Evolutionary conservation across 495 filamentous ascomycete genomes (phyloP).

Genomic region (Penicillium cataractarum): DNA sequence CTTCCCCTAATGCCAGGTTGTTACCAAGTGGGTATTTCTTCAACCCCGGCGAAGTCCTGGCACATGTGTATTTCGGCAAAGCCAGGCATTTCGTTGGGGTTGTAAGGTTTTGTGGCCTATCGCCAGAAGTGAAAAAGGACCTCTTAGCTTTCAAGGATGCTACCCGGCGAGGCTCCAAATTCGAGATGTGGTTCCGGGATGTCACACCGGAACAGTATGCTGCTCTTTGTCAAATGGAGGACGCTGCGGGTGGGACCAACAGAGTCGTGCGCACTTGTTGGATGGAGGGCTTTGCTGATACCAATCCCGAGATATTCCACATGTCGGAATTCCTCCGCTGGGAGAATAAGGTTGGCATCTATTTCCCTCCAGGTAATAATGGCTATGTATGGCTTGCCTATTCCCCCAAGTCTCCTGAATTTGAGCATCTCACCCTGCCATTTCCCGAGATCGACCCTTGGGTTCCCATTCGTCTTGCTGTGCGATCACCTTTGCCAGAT

Average conservation of each 20-base stretch:
- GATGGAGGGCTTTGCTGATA: conserved; percentile 42
- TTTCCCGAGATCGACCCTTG: background rate
- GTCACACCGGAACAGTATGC: conserved; percentile 40
- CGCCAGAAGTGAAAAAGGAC: conserved; percentile 12
- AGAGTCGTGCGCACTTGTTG: conserved; percentile 30
- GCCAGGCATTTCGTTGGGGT: conserved; percentile 38
- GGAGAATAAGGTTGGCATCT: conserved; percentile 33
- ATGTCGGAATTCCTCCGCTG: conserved; percentile 32
- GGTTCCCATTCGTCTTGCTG: conserved; percentile 32
- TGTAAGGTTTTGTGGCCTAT: conserved; percentile 44
- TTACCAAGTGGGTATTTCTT: conserved; percentile 13
- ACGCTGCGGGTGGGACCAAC: background rate
- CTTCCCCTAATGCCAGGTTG: background rate
- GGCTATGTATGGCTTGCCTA: conserved; percentile 35
- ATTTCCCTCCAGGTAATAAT: conserved; percentile 10
- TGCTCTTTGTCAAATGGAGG: conserved; percentile 3
- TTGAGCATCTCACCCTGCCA: conserved; percentile 21
- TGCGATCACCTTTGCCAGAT: conserved; percentile 14
- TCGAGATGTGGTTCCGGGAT: conserved; percentile 47
- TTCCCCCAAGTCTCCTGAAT: conserved; percentile 28
- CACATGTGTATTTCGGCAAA: conserved; percentile 41
- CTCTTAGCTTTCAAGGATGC: conserved; percentile 16
- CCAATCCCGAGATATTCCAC: conserved; percentile 29
- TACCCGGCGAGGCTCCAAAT: background rate
- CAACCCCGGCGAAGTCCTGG: conserved; percentile 30